Evolutionary conservation across 2,329 filamentous ascomycete species (phyloP), one percentile per base, ranked within the genome.

Genomic region (Penicillium sp.): DNA sequence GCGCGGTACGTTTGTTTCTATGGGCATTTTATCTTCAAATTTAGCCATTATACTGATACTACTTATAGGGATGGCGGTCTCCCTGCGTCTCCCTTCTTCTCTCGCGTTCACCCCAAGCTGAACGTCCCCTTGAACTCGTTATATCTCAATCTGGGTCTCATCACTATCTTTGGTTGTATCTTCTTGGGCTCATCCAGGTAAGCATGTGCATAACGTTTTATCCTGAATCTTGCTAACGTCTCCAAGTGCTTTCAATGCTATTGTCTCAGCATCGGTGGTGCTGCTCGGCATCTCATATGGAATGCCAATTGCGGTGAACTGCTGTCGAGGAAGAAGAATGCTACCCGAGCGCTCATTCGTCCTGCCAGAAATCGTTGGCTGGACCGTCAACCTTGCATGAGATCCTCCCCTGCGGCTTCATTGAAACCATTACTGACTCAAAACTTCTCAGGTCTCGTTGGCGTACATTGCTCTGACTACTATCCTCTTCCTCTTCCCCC

Each of bases 401-500:
- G 1, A n/a, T 17, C 63, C 29, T 19, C 13, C 7, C 35, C 41
- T 2, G 15, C 15, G 62, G 15, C n/a, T 40, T 9, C 2, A 21
- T 27, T 15, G 12, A 13, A 6, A 7, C 7, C 21, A 9, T 40
- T 27, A 49, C 57, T 65, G 23, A 66, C 43, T 5, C 1, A 17
- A 27, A 23, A 23, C 38, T 13, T 57, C 13, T 84, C 29, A 87
- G 89, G 62, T 75, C 42, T 69, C 73, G 6, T 79, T 92, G 47
- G 77, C 77, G 0, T 92, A 88, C 74, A 84, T 87, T 1, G 75
- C 85, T 13, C 71, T 91, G n/a, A 91, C 89, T 0, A 91, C 88
- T 0, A 84, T 91, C 0, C 79, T 92, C 0, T 91, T 91, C 74
- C 80, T 91, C 21, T 90, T 91, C 73, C 89, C 89, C 3, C 89